Percentiles rank a stretch among this genome's conserved stretches.
Evolutionary conservation across 768 basidiomycete genomes (phyloP).

Genomic region (Mycena vulgaris): DNA sequence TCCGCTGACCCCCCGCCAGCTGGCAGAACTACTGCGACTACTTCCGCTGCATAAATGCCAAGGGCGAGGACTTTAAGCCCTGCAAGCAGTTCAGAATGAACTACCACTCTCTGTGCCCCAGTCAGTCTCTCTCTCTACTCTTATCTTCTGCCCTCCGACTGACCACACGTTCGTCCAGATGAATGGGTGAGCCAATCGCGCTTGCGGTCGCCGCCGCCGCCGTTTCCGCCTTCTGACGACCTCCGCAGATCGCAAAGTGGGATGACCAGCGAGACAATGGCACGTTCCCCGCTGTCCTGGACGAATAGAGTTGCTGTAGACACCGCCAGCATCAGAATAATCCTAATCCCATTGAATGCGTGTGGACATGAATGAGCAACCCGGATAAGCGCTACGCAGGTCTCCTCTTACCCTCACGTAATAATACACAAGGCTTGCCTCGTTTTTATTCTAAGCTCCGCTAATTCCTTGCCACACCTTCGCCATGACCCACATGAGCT

Average conservation of each 20-base stretch:
- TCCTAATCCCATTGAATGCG: not conserved
- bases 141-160: conserved; percentile 13
- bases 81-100: conserved; percentile 99
- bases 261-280: conserved; percentile 96
- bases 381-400: no score
- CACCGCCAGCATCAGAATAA: not conserved
- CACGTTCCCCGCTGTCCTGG: conserved; percentile 93
- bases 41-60: conserved; percentile 97
- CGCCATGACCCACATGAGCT: conserved; percentile 58
- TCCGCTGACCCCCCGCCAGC: conserved; percentile 53
- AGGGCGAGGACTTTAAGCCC: conserved; percentile 98
- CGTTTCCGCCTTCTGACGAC: conserved; percentile 31
- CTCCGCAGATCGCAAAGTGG: conserved; percentile 82
- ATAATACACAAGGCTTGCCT: conserved; percentile 5
- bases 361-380: no score
- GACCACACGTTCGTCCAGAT: conserved; percentile 56
- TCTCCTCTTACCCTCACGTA: not conserved
- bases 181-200: conserved; percentile 91
- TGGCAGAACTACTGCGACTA: conserved; percentile 99
- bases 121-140: conserved; percentile 67
- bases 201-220: not conserved
- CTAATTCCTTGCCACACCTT: conserved; percentile 8
- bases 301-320: conserved; percentile 49
- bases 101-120: conserved; percentile 97
- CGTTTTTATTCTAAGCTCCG: conserved; percentile 18